Evolutionary conservation across 139 green algal genomes (phyloP).

Genomic region (Auxenochlorella protothecoides): DNA sequence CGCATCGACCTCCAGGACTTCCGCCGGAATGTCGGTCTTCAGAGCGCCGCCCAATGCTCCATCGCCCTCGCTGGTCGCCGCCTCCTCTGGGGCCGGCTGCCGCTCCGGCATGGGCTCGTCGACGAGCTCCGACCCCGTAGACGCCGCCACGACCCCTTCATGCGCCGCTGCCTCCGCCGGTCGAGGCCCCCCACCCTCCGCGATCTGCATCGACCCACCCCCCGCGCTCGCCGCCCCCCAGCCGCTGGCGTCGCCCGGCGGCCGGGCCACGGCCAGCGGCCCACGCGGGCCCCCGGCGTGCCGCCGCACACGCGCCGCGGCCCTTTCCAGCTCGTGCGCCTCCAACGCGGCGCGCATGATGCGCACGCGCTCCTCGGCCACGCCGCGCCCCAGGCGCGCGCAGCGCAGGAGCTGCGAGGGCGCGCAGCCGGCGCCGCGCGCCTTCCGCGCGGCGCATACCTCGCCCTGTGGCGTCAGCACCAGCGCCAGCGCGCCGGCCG

Average conservation of each 20-base stretch:
- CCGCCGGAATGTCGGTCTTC: no score
- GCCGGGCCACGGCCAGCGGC: background rate
- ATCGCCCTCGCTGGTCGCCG: no score
- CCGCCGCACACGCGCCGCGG: constrained; percentile 31
- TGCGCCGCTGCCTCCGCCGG: background rate
- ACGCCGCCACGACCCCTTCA: no score
- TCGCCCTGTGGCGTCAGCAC: constrained; percentile 51
- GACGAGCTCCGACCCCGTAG: no score
- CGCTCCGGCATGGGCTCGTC: no score
- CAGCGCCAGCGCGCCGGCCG: constrained; percentile 25
- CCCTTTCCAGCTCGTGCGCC: constrained; percentile 39
- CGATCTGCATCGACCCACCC: constrained; percentile 2
- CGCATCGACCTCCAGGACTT: no score
- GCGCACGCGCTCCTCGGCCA: no score
- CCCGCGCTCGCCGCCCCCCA: background rate
- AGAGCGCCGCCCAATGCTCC: no score
- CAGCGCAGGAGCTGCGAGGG: constrained; percentile 34
- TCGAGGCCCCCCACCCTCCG: background rate
- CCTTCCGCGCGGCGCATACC: constrained; percentile 73
- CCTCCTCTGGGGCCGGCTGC: no score
- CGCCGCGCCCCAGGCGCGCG: constrained; percentile 17
- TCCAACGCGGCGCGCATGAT: constrained; percentile 22
- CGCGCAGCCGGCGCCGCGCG: constrained; percentile 43
- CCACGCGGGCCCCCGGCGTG: background rate
- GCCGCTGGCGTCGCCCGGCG: background rate